Percentiles rank a stretch among this genome's conserved stretches.
These are phyloP conservation scores for Ceratocystis papillata DNA, from an alignment of 2,329 filamentous ascomycete genomes.

Conservation along the genomic window DNA sequence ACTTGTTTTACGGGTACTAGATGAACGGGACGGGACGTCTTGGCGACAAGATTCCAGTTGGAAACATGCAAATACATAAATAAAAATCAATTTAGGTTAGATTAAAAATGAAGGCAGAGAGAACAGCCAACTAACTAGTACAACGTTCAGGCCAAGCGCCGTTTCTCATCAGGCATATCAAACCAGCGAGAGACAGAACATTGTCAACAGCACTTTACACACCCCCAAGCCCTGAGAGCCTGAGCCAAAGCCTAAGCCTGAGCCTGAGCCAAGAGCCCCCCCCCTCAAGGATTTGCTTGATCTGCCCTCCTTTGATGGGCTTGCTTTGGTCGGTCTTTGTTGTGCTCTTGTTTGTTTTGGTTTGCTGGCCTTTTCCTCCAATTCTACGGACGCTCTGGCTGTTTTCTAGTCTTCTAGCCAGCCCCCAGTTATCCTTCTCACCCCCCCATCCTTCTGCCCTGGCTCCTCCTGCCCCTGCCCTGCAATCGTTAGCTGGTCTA, in stretches of 20 bases:
- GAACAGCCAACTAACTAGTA: not conserved
- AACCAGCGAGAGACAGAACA: conserved; percentile 1
- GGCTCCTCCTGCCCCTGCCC: not conserved
- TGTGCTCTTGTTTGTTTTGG: not conserved
- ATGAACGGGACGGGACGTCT: conserved; percentile 11
- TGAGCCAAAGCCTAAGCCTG: not conserved
- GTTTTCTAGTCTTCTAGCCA: not conserved
- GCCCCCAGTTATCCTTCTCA: not conserved
- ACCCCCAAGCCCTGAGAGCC: not conserved
- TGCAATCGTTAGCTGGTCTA: not conserved
- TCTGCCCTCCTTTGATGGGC: not conserved
- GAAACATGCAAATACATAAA: not conserved
- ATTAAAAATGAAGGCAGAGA: not conserved
- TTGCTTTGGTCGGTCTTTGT: not conserved
- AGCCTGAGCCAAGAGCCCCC: not conserved
- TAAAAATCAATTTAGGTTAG: not conserved
- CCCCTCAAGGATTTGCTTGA: not conserved
- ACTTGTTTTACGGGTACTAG: not conserved
- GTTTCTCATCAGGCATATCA: conserved; percentile 10
- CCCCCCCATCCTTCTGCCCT: not conserved
- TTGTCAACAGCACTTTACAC: not conserved
- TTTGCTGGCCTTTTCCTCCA: not conserved
- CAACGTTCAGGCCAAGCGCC: not conserved
- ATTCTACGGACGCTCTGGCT: not conserved
- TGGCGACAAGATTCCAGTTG: conserved; percentile 1